Percentiles rank a stretch among this genome's conserved stretches.
Evolutionary conservation across 2,329 filamentous ascomycete species (phyloP).

Genomic region (Neonectria neomacrospora): DNA sequence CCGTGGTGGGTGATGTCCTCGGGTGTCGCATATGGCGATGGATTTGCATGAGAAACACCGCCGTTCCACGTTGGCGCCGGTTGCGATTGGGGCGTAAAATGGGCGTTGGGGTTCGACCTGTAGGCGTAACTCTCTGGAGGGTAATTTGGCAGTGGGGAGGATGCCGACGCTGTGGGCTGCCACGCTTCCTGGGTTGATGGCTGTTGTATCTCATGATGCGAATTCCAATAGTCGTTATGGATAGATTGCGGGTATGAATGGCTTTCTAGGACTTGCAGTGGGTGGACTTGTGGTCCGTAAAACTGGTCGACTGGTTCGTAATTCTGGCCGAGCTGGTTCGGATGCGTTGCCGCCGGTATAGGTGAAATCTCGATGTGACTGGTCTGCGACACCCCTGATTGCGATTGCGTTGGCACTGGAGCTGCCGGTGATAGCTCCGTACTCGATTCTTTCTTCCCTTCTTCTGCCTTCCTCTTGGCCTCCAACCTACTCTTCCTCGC

Average conservation of each 20-base stretch:
- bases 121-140: background rate
- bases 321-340: background rate
- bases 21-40: background rate
- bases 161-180: background rate
- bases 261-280: background rate
- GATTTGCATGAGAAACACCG: background rate
- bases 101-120: background rate
- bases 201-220: background rate
- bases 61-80: background rate
- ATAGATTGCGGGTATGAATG: background rate
- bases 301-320: background rate
- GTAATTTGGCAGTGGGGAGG: background rate
- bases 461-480: constrained; percentile 47
- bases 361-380: background rate
- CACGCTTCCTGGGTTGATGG: background rate
- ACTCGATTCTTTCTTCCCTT: constrained; percentile 25
- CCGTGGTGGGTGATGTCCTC: background rate
- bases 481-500: constrained; percentile 69
- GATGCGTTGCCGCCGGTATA: background rate
- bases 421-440: constrained; percentile 1
- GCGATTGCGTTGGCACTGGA: background rate
- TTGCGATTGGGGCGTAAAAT: background rate
- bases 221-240: background rate
- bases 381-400: background rate
- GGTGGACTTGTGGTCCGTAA: background rate